Percentiles rank a stretch among this genome's conserved stretches.
Conservation (phyloP, 2,329 filamentous ascomycete genomes). For the Triangularia verruculosa region DNA sequence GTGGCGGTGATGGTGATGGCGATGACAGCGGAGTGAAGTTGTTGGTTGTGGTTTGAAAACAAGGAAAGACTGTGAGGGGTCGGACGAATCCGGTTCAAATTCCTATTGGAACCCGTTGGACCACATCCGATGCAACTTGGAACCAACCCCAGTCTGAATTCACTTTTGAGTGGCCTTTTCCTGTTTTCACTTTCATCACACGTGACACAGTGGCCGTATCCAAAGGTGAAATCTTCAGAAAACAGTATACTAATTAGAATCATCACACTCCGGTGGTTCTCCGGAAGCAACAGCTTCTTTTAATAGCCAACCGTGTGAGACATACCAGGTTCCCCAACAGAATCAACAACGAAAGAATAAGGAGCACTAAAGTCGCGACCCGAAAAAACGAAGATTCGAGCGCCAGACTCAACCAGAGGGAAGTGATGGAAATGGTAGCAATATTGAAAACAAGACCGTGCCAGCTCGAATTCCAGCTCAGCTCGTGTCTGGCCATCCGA, state of each 20-base stretch:
- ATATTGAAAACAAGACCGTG: slow-evolving; percentile 10
- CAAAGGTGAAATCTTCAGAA: too few species aligned
- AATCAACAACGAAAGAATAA: slow-evolving; percentile 4
- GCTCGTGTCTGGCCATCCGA: not conserved
- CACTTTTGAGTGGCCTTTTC: not conserved
- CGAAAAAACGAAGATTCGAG: slow-evolving; percentile 15
- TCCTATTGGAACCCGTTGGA: not conserved
- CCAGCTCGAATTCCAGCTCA: slow-evolving; percentile 17
- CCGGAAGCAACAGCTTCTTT: not conserved
- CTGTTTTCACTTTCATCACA: too few species aligned
- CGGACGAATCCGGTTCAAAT: not conserved
- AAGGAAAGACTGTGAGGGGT: not conserved
- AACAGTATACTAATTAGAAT: too few species aligned
- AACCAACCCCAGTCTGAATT: not conserved
- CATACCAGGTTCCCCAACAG: slow-evolving; percentile 11
- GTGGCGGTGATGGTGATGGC: not conserved
- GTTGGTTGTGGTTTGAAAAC: not conserved
- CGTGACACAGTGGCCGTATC: too few species aligned
- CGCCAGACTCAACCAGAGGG: slow-evolving; percentile 5
- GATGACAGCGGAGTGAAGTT: not conserved
- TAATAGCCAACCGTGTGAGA: not conserved
- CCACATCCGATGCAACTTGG: not conserved
- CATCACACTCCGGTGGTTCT: not conserved
- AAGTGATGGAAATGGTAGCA: slow-evolving; percentile 8
- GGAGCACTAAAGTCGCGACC: slow-evolving; percentile 10